Evolutionary conservation across 306 rosid species (phyloP).

Genomic region (Canavalia ensiformis): DNA sequence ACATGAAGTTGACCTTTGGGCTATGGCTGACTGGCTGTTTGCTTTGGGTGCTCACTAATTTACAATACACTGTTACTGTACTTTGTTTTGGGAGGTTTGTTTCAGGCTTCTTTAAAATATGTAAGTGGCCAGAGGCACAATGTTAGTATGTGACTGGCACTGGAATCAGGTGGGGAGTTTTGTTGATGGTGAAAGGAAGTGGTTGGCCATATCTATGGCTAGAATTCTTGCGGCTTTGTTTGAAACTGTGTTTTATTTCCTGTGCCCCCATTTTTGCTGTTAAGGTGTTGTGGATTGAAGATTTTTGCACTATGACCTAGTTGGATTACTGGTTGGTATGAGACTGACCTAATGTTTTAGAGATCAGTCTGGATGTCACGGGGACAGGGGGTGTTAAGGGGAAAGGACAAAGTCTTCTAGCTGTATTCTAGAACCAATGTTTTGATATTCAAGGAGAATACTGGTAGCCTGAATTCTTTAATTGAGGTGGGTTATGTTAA

Average conservation of each 20-base stretch:
- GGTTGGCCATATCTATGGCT: background rate
- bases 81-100: constrained; percentile 2
- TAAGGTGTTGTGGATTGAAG: no score
- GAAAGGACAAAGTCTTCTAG: constrained; percentile 13
- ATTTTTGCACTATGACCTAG: background rate
- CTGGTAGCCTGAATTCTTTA: constrained; percentile 29
- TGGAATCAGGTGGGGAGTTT: background rate
- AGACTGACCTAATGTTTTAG: background rate
- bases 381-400: background rate
- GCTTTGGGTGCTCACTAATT: background rate
- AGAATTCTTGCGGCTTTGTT: background rate
- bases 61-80: background rate
- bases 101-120: background rate
- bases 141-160: background rate
- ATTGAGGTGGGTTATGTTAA: constrained; percentile 17
- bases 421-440: background rate
- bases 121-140: background rate
- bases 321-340: background rate
- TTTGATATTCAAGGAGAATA: constrained; percentile 5
- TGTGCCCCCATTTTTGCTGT: background rate
- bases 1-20: background rate
- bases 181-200: background rate
- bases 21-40: background rate
- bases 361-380: background rate
- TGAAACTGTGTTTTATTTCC: background rate